Base-by-base conservation (phyloP, 495 filamentous ascomycete species). In the Hamigera avellanea region DNA sequence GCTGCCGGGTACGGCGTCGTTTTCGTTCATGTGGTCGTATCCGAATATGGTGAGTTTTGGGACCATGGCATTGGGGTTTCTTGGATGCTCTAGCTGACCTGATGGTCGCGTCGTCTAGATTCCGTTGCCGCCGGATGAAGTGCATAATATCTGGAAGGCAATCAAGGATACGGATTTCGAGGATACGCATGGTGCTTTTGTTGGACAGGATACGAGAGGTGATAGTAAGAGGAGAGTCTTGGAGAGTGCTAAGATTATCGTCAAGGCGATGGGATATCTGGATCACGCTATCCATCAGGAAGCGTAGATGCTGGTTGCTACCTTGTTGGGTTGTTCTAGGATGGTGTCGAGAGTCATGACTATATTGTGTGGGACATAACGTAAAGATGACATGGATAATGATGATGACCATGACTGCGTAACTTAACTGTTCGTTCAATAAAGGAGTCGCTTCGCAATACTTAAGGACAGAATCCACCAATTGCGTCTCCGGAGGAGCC, bases 11-110 rank as follows among this genome's bases (percentile, higher is more conserved):
- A 72, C 76, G 37, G 77, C 70, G 6, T 72, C 65, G 26, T 89
- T 72, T 53, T 51, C 73, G 3, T 87, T 89, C 57, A 78, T 82
- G 76, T 87, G 78, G 76, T 80, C 74, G 14, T 79, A 80, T 46
- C 83, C 83, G 2, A 87, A 89, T 52, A 77, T 80, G 72, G 64
- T 78, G 64, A 35, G 44, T 52, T 19, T n/a, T n/a, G n/a, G n/a
- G n/a, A n/a, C n/a, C n/a, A n/a, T n/a, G 14, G 32, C 4, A 32
- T 28, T 14, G 43, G 8, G 15, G 21, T 13, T 28, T 19, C 12
- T 40, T 30, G 8, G n/a, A n/a, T 9, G 26, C 8, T 15, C 15
- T 16, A 10, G 19, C n/a, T 14, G 6, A 30, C 4, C n/a, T 30
- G 10, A n/a, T 4, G 14, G 10, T 30, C 30, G n/a, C n/a, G n/a